Base-by-base conservation (phyloP, 306 rosid species). In the Malus sieversii region DNA sequence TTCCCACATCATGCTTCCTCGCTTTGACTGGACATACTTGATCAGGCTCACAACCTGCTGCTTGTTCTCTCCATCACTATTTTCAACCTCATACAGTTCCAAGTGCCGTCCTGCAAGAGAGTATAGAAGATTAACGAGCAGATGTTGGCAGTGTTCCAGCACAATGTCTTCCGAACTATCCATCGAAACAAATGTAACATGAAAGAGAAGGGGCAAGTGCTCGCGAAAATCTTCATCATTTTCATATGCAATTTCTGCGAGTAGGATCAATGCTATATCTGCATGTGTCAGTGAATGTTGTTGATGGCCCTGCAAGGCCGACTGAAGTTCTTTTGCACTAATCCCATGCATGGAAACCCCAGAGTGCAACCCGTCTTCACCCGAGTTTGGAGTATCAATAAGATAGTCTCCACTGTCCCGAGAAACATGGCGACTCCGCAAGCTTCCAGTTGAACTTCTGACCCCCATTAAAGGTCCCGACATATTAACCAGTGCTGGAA, bases 1-100 rank as follows among this genome's bases (percentile, higher is more conserved):
- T 86, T 96, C 99, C 99, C 99, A 96, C 99, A 96, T 96, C 99
- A 96, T 96, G 82, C 98, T 92, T 85, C 97, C 99, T 79, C 99
- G 90, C 83, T 96, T 96, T 74, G 99, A 96, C 68, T 96, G 99
- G 73, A 96, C 98, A 85, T 96, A 96, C 80, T 96, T 96, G 87
- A 96, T 96, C 85, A 96, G 82, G 87, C 97, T 92, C 75, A 96
- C 98, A 79, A 96, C 99, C 86, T 96, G 99, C 84, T 96, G 99
- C 80, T 90, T 96, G 88, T 96, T 96, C 86, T 96, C 99, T 77
- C 99, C 89, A 79, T 96, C 99, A 86, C 86, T 85, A 84, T 88
- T 96, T 82, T 96, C 99, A 78, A 96, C 98, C 86, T 96, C 99
- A 80, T 96, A 96, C 67, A 89, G 94, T 87, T 96, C 99, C 86